Evolutionary conservation across 1,284 basidiomycete genomes (phyloP).

Genomic region (Anthracocystis walkeri): DNA sequence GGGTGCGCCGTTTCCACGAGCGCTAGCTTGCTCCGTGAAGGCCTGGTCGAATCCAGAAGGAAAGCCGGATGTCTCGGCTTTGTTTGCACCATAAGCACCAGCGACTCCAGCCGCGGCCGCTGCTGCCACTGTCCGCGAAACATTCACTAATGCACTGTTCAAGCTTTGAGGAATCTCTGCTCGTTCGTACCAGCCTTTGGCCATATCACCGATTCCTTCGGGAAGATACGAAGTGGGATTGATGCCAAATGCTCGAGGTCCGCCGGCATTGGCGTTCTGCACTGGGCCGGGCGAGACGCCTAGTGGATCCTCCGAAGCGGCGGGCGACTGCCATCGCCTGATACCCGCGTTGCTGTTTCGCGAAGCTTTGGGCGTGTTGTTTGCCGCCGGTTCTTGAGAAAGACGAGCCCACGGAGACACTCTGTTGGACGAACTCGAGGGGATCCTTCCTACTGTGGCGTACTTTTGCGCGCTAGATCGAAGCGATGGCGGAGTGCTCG

Average conservation of each 20-base stretch:
- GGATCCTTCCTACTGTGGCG: slow-evolving; percentile 36
- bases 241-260: slow-evolving; percentile 35
- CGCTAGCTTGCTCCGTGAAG: slow-evolving; percentile 24
- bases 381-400: background rate
- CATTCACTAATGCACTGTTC: slow-evolving; percentile 51
- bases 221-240: slow-evolving; percentile 50
- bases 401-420: slow-evolving; percentile 34
- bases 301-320: slow-evolving; percentile 14
- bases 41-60: slow-evolving; percentile 45
- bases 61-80: slow-evolving; percentile 32
- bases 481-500: slow-evolving; percentile 6
- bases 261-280: slow-evolving; percentile 6
- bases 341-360: background rate
- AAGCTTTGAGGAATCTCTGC: slow-evolving; percentile 50
- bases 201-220: slow-evolving; percentile 57
- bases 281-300: slow-evolving; percentile 13
- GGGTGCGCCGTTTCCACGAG: slow-evolving; percentile 10
- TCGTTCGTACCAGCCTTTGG: slow-evolving; percentile 59
- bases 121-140: slow-evolving; percentile 52
- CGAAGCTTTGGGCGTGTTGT: slow-evolving; percentile 1
- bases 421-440: slow-evolving; percentile 12
- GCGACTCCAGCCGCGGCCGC: slow-evolving; percentile 35
- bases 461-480: slow-evolving; percentile 24
- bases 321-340: slow-evolving; percentile 17
- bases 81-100: slow-evolving; percentile 23